Conservation (phyloP, 228 moss, liverwort and hornwort species). For the Sphagnum magellanicum region DNA sequence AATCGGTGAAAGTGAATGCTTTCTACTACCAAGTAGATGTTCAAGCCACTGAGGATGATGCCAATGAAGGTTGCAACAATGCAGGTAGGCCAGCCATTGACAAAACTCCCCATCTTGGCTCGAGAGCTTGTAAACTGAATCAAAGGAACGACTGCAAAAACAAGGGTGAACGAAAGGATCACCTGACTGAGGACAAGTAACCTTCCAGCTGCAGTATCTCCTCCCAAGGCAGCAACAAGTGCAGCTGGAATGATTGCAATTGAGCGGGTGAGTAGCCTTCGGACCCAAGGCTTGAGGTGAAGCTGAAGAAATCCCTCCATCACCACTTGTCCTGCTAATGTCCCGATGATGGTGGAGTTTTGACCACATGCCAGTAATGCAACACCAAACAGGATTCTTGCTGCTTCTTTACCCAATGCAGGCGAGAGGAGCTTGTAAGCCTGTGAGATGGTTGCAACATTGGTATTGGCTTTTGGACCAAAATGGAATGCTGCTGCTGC, state of each 20-base stretch:
- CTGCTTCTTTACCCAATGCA: slow-evolving; percentile 54
- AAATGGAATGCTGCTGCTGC: slow-evolving; percentile 59
- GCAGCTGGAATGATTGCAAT: slow-evolving; percentile 79
- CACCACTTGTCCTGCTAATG: slow-evolving; percentile 76
- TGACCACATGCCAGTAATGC: slow-evolving; percentile 79
- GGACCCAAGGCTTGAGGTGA: slow-evolving; percentile 68
- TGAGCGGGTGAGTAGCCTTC: slow-evolving; percentile 60
- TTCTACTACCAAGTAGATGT: slow-evolving; percentile 35
- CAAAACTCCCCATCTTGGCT: slow-evolving; percentile 54
- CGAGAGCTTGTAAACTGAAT: slow-evolving; percentile 54
- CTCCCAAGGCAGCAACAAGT: slow-evolving; percentile 64
- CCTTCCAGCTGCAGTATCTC: slow-evolving; percentile 49
- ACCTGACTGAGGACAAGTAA: slow-evolving; percentile 50
- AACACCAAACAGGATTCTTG: slow-evolving; percentile 67
- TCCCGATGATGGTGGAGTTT: slow-evolving; percentile 85
- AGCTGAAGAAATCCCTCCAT: slow-evolving; percentile 92
- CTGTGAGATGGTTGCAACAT: slow-evolving; percentile 43
- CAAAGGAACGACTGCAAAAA: slow-evolving; percentile 47
- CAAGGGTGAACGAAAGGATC: slow-evolving; percentile 41
- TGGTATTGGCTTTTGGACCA: slow-evolving; percentile 21
- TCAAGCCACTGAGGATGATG: slow-evolving; percentile 23
- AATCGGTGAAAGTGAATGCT: slow-evolving; percentile 28
- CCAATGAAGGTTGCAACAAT: slow-evolving; percentile 20
- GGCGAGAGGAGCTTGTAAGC: slow-evolving; percentile 70
- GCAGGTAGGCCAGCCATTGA: slow-evolving; percentile 25